Percentiles rank a stretch among this genome's conserved stretches.
These are phyloP conservation scores for Chenopodium quinoa DNA, from an alignment of 148 eudicot genomes.

Conservation along the genomic window DNA sequence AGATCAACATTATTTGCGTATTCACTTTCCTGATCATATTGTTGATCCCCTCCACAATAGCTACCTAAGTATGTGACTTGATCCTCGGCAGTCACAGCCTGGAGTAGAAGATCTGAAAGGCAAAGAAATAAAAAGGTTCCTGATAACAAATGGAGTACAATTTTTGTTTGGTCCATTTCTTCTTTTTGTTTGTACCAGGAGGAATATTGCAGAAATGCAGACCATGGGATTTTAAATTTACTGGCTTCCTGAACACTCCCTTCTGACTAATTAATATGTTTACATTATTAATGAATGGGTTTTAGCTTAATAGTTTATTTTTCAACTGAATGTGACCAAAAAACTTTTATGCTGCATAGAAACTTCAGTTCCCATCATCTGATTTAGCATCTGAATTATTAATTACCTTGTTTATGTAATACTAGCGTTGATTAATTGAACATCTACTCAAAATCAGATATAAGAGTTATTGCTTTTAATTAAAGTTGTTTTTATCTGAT, in stretches of 20 bases:
- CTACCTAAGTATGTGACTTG: constrained; percentile 24
- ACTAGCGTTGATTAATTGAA: too few relatives aligned
- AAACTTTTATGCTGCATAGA: background rate
- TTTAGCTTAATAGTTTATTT: background rate
- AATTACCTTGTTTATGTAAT: too few relatives aligned
- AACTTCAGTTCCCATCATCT: background rate
- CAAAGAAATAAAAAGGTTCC: background rate
- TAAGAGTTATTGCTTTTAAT: too few relatives aligned
- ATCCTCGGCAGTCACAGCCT: constrained; percentile 11
- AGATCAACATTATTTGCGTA: constrained; percentile 20
- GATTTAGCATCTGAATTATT: background rate
- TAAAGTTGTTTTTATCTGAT: background rate
- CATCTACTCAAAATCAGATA: too few relatives aligned
- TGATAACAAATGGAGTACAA: background rate
- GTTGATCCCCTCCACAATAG: constrained; percentile 12
- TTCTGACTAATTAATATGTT: background rate
- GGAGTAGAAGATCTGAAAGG: constrained; percentile 8
- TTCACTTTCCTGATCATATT: constrained; percentile 9
- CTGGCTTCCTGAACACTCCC: background rate
- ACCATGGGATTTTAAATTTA: background rate
- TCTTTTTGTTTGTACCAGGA: background rate
- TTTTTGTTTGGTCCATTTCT: constrained; percentile 5
- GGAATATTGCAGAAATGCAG: background rate
- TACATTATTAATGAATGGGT: too few relatives aligned
- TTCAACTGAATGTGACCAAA: background rate